Base-by-base conservation (phyloP, 2,329 filamentous ascomycete genomes). In the Aspergillus latus region DNA sequence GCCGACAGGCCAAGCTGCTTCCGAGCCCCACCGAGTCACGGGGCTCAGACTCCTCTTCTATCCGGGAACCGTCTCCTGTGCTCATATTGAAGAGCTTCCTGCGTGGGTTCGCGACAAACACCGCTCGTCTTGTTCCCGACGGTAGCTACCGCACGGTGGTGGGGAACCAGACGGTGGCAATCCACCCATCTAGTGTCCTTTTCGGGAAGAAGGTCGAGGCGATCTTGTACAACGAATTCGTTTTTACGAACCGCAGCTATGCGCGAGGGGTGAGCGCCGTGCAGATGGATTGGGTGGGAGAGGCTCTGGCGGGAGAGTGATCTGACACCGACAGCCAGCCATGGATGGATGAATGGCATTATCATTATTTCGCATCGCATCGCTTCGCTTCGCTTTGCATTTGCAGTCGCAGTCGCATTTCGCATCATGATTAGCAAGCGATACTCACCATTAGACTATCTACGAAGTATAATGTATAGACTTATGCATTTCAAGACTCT, bases 151-250 rank as follows among this genome's bases (percentile, higher is more conserved):
- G 80, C 57, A 87, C 84, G 0, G 74, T 86, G 26, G 74, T 82
- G 6, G 83, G 83, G 2, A 85, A 85, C 59, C 84, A 87, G 68
- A 79, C 78, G 0, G 83, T 88, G 1, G 79, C 83, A 0, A 85
- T 88, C 39, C 85, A 87, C 56, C 84, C 84, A 0, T 82, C 80
- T 6, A 85, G 82, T 58, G 82, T 84, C 11, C 68, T 87, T 6
- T 84, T 83, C 64, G 82, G 83, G 16, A 80, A 80, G 64, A 83
- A 82, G 61, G 76, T 84, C 5, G 84, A 86, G 69, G 84, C 82
- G 2, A 84, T 88, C 52, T 76, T 87, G 68, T 88, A 85, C 64
- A 84, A 82, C 57, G 84, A 87, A 68, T 86, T 84, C 68, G 83
- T 87, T 2, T 88, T 84, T 65, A 88, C 85, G 16, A 86, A 81